Percentiles rank a stretch among this genome's conserved stretches.
These are phyloP conservation scores for Arabidopsis hybrid DNA, from an alignment of 441 rosid species.

Conservation along the genomic window DNA sequence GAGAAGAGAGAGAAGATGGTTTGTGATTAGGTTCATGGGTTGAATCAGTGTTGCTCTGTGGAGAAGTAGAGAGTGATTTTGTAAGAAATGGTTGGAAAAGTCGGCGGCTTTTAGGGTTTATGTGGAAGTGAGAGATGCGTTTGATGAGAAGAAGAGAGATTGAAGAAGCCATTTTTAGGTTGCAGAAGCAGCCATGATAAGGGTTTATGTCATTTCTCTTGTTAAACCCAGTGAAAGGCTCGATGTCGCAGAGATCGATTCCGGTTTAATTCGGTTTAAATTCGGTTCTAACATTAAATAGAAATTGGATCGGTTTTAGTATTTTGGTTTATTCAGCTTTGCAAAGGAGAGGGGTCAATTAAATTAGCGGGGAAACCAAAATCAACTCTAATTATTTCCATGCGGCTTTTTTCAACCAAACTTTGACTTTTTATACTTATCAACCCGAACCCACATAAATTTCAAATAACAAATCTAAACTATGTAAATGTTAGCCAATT, in stretches of 20 bases:
- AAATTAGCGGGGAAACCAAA: too few species aligned
- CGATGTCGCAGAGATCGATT: background rate
- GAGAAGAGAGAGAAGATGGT: conserved; percentile 79
- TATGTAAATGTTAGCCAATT: too few species aligned
- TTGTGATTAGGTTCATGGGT: conserved; percentile 49
- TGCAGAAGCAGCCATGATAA: conserved; percentile 53
- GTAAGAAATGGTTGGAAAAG: conserved; percentile 25
- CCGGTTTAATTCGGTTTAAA: background rate
- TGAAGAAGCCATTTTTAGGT: conserved; percentile 41
- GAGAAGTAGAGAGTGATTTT: conserved; percentile 51
- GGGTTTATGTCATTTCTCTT: conserved; percentile 4
- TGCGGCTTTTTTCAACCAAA: too few species aligned
- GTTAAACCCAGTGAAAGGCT: conserved; percentile 9
- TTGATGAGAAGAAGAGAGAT: conserved; percentile 61
- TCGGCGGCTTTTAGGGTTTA: conserved; percentile 40
- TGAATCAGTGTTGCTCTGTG: conserved; percentile 30
- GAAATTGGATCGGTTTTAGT: background rate
- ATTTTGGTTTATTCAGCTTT: background rate
- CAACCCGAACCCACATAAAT: too few species aligned
- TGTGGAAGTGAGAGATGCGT: conserved; percentile 49
- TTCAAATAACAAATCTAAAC: too few species aligned
- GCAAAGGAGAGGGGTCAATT: too few species aligned
- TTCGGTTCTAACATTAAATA: background rate
- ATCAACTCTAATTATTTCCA: too few species aligned
- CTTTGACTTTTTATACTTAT: too few species aligned